Evolutionary conservation across 2,329 filamentous ascomycete genomes (phyloP).

Genomic region (Teratosphaeria viscida): DNA sequence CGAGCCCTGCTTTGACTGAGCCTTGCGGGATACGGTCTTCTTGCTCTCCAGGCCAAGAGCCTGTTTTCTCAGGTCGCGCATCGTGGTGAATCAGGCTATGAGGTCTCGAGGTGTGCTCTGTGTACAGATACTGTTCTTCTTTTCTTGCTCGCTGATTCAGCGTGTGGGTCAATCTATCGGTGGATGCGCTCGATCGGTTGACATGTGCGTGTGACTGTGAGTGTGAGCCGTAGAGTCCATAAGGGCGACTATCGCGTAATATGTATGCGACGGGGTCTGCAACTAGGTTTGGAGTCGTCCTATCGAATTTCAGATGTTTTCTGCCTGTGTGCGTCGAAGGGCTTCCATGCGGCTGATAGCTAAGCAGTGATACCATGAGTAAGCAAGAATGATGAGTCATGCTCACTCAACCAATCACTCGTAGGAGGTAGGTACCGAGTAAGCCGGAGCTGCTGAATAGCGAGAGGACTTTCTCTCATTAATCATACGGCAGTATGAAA

Average conservation of each 20-base stretch:
- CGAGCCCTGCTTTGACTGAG: constrained; percentile 45
- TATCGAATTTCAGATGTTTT: neutral
- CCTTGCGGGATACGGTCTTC: constrained; percentile 63
- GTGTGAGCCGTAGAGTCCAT: constrained; percentile 2
- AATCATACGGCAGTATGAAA: no score
- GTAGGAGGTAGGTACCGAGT: no score
- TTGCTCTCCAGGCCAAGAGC: constrained; percentile 56
- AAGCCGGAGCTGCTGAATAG: no score
- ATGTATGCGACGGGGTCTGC: neutral
- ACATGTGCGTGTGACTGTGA: neutral
- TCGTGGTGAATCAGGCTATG: constrained; percentile 3
- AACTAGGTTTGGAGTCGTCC: neutral
- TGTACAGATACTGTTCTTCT: neutral
- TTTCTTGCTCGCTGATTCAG: neutral
- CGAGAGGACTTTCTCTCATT: no score
- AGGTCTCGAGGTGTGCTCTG: neutral
- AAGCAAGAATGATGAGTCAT: neutral
- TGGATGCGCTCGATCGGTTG: constrained; percentile 7
- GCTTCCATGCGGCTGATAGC: neutral
- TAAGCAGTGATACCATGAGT: neutral
- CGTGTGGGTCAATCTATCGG: constrained; percentile 9
- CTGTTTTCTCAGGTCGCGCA: constrained; percentile 47
- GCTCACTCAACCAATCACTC: no score
- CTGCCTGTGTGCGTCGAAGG: neutral
- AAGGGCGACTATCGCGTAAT: neutral